A percentile compares a stretch with the other conserved stretches of the same genome.
Conservation (phyloP, 352 stramenopile species). For the Globisporangium apiculatum region DNA sequence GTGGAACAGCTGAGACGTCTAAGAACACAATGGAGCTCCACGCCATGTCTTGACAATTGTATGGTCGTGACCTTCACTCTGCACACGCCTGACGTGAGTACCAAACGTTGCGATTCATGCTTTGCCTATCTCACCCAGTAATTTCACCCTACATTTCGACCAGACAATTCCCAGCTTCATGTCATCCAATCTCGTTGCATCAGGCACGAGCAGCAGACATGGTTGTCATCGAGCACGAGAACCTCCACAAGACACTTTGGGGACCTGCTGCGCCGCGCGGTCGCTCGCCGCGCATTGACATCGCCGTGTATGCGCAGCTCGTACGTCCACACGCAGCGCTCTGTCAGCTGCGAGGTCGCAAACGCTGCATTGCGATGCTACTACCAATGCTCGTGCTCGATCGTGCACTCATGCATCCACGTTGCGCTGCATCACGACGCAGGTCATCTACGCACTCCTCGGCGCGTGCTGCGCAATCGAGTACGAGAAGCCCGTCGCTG, state of each 20-base stretch:
- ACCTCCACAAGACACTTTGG: conserved; percentile 57
- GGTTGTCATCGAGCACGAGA: conserved; percentile 59
- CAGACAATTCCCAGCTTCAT: not conserved
- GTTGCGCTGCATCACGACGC: not conserved
- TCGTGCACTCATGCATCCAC: no score
- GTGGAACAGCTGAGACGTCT: not conserved
- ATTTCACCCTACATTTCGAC: not conserved
- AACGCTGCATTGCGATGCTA: not conserved
- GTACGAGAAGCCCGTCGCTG: conserved; percentile 48
- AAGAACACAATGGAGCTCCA: conserved; percentile 5
- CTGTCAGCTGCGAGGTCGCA: no score
- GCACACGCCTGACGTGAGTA: no score
- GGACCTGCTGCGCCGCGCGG: conserved; percentile 30
- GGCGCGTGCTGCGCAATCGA: conserved; percentile 24
- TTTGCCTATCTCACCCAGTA: not conserved
- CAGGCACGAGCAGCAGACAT: conserved; percentile 16
- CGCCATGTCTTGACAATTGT: conserved; percentile 1
- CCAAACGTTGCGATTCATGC: not conserved
- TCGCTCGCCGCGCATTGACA: conserved; percentile 34
- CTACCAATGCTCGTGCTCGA: not conserved
- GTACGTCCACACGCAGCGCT: conserved; percentile 11
- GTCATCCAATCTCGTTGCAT: no score
- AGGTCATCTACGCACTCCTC: conserved; percentile 26
- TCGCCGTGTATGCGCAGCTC: conserved; percentile 40
- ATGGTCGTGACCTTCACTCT: conserved; percentile 7